Base-by-base conservation (phyloP, 345 rosid genomes). In the Citrus hindsii region DNA sequence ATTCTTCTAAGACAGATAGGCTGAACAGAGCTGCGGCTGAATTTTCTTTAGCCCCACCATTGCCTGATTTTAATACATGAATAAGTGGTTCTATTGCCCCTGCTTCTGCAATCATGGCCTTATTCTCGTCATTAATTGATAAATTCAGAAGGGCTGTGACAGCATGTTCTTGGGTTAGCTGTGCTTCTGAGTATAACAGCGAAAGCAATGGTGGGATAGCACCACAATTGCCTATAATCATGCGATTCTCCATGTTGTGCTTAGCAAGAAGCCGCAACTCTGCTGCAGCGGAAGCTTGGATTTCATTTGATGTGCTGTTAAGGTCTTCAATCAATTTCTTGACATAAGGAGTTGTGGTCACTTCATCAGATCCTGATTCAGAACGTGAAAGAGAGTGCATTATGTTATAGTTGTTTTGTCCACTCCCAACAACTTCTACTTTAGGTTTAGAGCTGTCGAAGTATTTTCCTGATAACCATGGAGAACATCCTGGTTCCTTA, bases 11-110 rank as follows among this genome's bases (percentile, higher is more conserved):
- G 75, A 82, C 91, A 68, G 99, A 92, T 16, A 96, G 89, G 75
- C 98, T 96, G 84, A 85, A 94, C 81, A 96, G 80, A 22, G 97
- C 82, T 3, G 95, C 98, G 0, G 98, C 99, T 77, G 99, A 89
- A 77, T 96, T 96, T 84, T 92, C 97, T 86, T 84, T 93, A 74
- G 97, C 97, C 71, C 90, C 93, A 80, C 87, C 92, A 69, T 81
- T 94, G 64, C 98, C 99, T 3, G 89, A 87, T 79, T 87, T 88
- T 66, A 94, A 65, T 71, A 89, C 97, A 85, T 94, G 91, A 84
- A 92, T 81, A 51, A 96, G 92, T 8, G 97, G 95, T 56, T 96
- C 97, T 74, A 91, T 78, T 4, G 92, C 94, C 55, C 93, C 97
- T 0, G 87, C 88, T 81, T 89, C 90, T 0, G 90, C 98, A 79